phyloP scores from a whole-genome alignment of 1,139 yeast genomes.

The Ogataea hybrid region DNA sequence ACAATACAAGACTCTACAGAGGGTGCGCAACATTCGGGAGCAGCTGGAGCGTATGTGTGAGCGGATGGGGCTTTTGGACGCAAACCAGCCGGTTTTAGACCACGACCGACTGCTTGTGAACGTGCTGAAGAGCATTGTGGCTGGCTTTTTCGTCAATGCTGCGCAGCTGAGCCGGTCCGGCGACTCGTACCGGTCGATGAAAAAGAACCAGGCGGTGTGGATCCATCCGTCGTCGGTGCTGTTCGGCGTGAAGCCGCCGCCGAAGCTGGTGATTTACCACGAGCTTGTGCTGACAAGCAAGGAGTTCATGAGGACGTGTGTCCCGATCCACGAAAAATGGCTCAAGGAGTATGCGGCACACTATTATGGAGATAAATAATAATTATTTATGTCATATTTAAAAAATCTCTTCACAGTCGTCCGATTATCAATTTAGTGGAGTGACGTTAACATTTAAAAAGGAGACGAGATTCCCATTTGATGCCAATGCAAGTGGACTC shows the following conservation, averaged over 20 bases:
- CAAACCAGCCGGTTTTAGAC: slow-evolving; percentile 23
- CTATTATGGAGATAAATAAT: slow-evolving; percentile 32
- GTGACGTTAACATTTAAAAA: slow-evolving; percentile 5
- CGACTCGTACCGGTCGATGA: slow-evolving; percentile 62
- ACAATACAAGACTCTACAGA: slow-evolving; percentile 66
- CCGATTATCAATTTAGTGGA: slow-evolving; percentile 8
- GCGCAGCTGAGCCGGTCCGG: slow-evolving; percentile 73
- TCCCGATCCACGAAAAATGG: slow-evolving; percentile 66
- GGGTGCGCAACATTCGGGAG: slow-evolving; percentile 71
- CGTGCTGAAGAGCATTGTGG: slow-evolving; percentile 65
- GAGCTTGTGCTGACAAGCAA: slow-evolving; percentile 84
- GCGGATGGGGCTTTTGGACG: slow-evolving; percentile 48
- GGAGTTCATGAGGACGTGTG: slow-evolving; percentile 87
- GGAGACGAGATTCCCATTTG: background rate
- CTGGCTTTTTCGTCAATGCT: slow-evolving; percentile 83
- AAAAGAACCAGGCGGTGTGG: slow-evolving; percentile 62
- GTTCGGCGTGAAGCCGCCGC: slow-evolving; percentile 62
- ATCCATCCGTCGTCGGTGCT: slow-evolving; percentile 83
- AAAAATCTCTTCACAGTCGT: slow-evolving; percentile 3
- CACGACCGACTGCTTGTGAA: slow-evolving; percentile 31
- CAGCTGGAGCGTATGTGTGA: slow-evolving; percentile 66
- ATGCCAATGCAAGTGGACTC: slow-evolving; percentile 20
- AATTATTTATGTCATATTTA: background rate
- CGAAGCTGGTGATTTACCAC: slow-evolving; percentile 71
- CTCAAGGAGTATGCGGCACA: slow-evolving; percentile 65